These are phyloP conservation scores for Coniochaeta ligniaria DNA, from an alignment of 2,329 filamentous ascomycete species.

Conservation along the genomic window DNA sequence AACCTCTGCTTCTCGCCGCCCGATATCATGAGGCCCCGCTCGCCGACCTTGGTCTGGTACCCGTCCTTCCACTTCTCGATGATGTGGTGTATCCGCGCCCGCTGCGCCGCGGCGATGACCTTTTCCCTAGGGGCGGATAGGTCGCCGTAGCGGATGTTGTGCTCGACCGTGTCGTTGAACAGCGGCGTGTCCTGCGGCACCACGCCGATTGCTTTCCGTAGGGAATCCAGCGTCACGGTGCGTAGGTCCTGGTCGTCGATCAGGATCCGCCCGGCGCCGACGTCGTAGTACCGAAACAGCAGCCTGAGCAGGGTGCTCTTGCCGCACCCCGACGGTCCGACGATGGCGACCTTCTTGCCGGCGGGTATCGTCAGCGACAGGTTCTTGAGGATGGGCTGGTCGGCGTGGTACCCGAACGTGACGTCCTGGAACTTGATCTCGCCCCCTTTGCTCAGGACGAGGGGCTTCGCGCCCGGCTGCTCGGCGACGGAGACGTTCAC, in stretches of 20 bases:
- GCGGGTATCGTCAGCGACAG: conserved; percentile 85
- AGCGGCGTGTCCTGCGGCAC: conserved; percentile 95
- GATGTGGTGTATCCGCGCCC: conserved; percentile 79
- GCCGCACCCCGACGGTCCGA: conserved; percentile 90
- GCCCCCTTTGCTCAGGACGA: conserved; percentile 68
- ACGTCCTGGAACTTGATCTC: conserved; percentile 95
- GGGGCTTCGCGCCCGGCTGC: conserved; percentile 61
- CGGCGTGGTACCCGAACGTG: conserved; percentile 82
- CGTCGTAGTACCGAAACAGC: conserved; percentile 91
- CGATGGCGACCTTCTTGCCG: conserved; percentile 91
- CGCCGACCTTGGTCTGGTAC: conserved; percentile 85
- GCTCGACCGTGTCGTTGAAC: conserved; percentile 93
- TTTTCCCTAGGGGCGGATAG: conserved; percentile 67
- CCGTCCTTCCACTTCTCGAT: conserved; percentile 77
- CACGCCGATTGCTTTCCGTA: conserved; percentile 82
- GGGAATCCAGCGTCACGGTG: conserved; percentile 71
- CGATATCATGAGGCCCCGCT: conserved; percentile 94
- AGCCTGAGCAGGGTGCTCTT: conserved; percentile 90
- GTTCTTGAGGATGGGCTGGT: conserved; percentile 80
- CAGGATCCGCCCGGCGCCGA: conserved; percentile 74
- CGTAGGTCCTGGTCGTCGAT: conserved; percentile 92
- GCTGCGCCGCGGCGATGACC: conserved; percentile 69
- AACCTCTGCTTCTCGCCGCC: conserved; percentile 90
- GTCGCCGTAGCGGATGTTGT: conserved; percentile 91
- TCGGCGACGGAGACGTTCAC: conserved; percentile 87